phyloP scores from a whole-genome alignment of 1,284 basidiomycete genomes.

The Ustilago sp. region DNA sequence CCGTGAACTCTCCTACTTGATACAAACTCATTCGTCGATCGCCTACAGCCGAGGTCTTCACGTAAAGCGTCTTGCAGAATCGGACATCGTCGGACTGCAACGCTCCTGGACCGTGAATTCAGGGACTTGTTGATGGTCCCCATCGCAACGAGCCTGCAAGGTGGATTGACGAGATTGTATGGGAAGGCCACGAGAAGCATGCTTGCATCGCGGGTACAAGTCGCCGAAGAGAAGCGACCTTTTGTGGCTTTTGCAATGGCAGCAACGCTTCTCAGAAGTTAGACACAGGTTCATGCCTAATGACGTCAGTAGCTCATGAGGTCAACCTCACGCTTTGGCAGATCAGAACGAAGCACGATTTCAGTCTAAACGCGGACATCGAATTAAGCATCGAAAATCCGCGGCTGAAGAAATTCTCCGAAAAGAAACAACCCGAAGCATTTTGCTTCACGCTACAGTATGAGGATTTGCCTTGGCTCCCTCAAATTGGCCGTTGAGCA shows the following conservation, averaged over 20 bases:
- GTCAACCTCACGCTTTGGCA: not conserved
- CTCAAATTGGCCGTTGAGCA: not conserved
- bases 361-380: conserved; percentile 15
- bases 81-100: conserved; percentile 6
- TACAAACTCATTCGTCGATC: not conserved
- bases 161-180: not conserved
- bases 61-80: not conserved
- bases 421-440: conserved; percentile 5
- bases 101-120: not conserved
- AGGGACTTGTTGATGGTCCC: not conserved
- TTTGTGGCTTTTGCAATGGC: not conserved
- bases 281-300: not conserved
- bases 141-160: not conserved
- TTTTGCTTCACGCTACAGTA: not conserved
- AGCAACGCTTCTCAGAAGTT: not conserved
- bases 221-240: not conserved
- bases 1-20: not conserved
- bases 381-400: conserved; percentile 15
- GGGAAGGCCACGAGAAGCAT: not conserved
- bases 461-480: not conserved
- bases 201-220: not conserved
- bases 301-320: conserved; percentile 4
- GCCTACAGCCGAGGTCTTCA: not conserved
- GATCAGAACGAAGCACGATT: not conserved
- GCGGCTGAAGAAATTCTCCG: conserved; percentile 11